Evolutionary conservation across 2,329 filamentous ascomycete genomes (phyloP), one percentile per base, ranked within the genome.

Genomic region (Zopfia rhizophila): DNA sequence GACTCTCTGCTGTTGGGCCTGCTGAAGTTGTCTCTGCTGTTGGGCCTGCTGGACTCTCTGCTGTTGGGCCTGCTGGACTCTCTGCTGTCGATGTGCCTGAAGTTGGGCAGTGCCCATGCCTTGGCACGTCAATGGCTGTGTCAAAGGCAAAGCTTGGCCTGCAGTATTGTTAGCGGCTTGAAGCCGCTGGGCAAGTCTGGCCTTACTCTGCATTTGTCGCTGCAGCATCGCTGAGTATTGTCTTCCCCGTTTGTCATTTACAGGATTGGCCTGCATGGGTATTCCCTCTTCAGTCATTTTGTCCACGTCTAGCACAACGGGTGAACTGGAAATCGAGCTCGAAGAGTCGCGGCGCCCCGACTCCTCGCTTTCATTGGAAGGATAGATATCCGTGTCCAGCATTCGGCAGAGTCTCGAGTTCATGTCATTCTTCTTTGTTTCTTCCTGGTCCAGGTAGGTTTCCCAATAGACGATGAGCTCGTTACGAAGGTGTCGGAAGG

Each of bases 391-490:
- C 3, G 53, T 48, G 21, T 60, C 52, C 10, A 66, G 38, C 52
- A 69, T 61, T 2, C 22, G 43, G 24, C 43, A 35, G 17, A 68
- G 14, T 13, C 32, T 44, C 4, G 18, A 12, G 16, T 63, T 53
- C 47, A 69, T 60, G 3, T 55, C 48, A 2, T 41, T 50, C 22
- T 57, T 63, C 36, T 55, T 60, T 8, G 19, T 38, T 24, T 65
- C 57, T 35, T 65, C 56, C n/a, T 50, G 21, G 6, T 65, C 60
- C 2, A 67, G 33, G 39, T 69, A 65, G 1, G 39, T 18, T 18
- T 60, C 47, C 68, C 68, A 71, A 43, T 58, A 56, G 17, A 53
- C 35, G 6, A 70, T 58, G 5, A 69, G 53, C 18, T 69, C 65
- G 8, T 63, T 59, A 6, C 57, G 49, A 2, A 69, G 45, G 1